Evolutionary conservation across 2,329 filamentous ascomycete species (phyloP).

Genomic region (Diaporthe nobilis): DNA sequence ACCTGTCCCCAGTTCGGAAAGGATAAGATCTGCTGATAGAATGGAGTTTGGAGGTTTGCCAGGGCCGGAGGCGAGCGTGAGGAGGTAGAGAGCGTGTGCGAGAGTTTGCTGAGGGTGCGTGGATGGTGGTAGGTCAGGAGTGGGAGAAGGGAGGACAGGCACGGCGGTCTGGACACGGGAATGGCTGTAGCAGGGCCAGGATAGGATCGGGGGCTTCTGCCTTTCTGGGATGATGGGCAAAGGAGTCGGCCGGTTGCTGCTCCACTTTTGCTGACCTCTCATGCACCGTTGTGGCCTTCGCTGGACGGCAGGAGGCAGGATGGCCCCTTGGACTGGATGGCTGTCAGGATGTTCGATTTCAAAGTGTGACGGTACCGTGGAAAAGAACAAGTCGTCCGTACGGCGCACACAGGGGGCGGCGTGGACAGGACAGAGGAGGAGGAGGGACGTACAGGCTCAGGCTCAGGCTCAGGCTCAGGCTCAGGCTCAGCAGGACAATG

Average conservation of each 20-base stretch:
- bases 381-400: not conserved
- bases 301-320: constrained; percentile 30
- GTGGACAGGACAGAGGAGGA: not conserved
- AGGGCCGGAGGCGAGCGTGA: constrained; percentile 27
- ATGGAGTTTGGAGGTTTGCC: constrained; percentile 32
- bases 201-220: constrained; percentile 35
- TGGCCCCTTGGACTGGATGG: constrained; percentile 22
- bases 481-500: not conserved
- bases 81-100: constrained; percentile 24
- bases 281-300: not conserved
- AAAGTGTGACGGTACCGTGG: constrained; percentile 20
- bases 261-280: constrained; percentile 37
- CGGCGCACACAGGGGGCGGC: constrained; percentile 9
- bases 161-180: constrained; percentile 29
- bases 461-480: constrained; percentile 5
- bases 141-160: constrained; percentile 30
- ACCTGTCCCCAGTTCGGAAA: constrained; percentile 42
- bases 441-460: constrained; percentile 8
- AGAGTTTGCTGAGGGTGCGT: constrained; percentile 3
- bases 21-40: constrained; percentile 41
- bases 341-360: constrained; percentile 4
- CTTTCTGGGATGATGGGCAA: constrained; percentile 37
- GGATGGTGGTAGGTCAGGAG: constrained; percentile 29
- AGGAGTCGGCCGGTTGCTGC: constrained; percentile 34
- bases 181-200: constrained; percentile 23